Evolutionary conservation across 2,329 filamentous ascomycete species (phyloP), one percentile per base, ranked within the genome.

Genomic region (Aulographum hederae): DNA sequence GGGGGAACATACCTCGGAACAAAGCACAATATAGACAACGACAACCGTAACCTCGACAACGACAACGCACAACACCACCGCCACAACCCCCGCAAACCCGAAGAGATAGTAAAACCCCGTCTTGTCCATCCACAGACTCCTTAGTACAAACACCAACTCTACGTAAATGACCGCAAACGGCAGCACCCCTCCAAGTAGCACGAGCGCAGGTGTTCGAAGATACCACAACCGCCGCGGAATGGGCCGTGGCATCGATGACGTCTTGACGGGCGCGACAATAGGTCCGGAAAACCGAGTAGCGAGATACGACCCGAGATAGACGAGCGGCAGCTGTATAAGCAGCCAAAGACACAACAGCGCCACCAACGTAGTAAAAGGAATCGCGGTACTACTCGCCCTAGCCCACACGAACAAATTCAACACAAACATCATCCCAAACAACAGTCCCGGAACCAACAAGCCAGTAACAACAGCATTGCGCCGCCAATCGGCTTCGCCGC

Each of bases 31-130:
- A 52, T 92, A 91, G 12, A 82, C 77, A 2, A 74, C 73, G 36
- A 91, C 80, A 15, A 92, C 69, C 1, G 79, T 85, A 32, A 85
- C 79, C 56, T 89, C 79, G 42, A 80, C 71, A 18, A 92, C 70
- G 1, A 79, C 82, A 26, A 89, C 53, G 18, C 82, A 62, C 6
- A 89, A 56, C 35, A 89, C 77, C 8, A 69, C 57, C 16, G 65
- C 73, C 6, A 89, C 76, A 12, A 82, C 71, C 5, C 74, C 73
- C 39, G 89, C 54, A 57, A 86, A 92, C 8, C 82, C 82, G 48
- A 89, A 92, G 15, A 91, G 74, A 52, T 92, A 92, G 55, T 92
- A 92, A 53, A 85, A 91, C 5, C 79, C 80, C 46, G 73, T 82
- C 60, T 91, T 91, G 54, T 91, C 82, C 51, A 85, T 77, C 78